Percentiles rank a stretch among this genome's conserved stretches.
Conservation (phyloP, 2,329 filamentous ascomycete genomes). For the Hirsutella minnesotensis region DNA sequence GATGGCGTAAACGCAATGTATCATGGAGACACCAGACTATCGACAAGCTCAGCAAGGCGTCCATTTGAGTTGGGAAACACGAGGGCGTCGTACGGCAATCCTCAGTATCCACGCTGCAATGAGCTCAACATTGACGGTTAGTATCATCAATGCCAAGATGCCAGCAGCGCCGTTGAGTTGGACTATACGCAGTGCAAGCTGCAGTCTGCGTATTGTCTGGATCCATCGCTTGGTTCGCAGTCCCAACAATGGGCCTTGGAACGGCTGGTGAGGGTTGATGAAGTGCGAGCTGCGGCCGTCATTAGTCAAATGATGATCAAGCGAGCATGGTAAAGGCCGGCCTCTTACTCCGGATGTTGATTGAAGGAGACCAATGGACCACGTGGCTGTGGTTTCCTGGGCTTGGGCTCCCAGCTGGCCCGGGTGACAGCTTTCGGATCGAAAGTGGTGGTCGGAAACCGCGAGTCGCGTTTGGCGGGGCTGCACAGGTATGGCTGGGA, state of each 20-base stretch:
- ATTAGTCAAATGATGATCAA: conserved; percentile 4
- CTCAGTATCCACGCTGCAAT: conserved; percentile 64
- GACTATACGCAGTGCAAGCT: conserved; percentile 55
- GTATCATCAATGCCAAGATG: conserved; percentile 62
- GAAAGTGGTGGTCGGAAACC: conserved; percentile 48
- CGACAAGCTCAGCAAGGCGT: not conserved
- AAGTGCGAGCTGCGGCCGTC: conserved; percentile 39
- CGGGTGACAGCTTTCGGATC: conserved; percentile 80
- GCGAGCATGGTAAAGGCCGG: too few relatives aligned
- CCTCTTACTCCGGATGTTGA: conserved; percentile 67
- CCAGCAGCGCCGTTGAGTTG: conserved; percentile 60
- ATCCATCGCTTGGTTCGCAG: conserved; percentile 59
- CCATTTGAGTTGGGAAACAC: not conserved
- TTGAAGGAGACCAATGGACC: conserved; percentile 77
- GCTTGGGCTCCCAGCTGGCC: conserved; percentile 58
- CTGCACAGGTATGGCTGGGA: conserved; percentile 62
- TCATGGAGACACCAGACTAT: conserved; percentile 62
- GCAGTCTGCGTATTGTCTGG: conserved; percentile 54
- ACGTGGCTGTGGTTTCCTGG: conserved; percentile 50
- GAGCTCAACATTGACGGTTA: conserved; percentile 56
- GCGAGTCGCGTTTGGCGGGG: conserved; percentile 35
- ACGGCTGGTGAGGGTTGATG: conserved; percentile 50
- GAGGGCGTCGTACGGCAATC: conserved; percentile 49
- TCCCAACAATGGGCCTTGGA: conserved; percentile 54
- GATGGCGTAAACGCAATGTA: conserved; percentile 65